phyloP scores from a whole-genome alignment of 2,329 filamentous ascomycete species.

The Claviceps quebecensis region DNA sequence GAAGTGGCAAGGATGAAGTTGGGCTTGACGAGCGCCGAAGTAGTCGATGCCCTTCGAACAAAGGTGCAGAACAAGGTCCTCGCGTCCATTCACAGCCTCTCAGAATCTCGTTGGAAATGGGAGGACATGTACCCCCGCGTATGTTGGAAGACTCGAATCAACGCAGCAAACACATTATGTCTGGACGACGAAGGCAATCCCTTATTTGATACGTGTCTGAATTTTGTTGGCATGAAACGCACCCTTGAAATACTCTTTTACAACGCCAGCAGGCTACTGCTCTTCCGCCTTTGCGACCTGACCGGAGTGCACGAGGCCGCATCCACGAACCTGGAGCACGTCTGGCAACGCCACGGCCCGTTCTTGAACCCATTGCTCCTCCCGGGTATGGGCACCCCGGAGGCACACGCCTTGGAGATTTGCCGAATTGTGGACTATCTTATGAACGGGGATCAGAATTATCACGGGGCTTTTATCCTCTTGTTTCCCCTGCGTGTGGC shows the following conservation, averaged over 20 bases:
- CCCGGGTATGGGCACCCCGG: constrained; percentile 1
- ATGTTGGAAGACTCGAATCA: constrained; percentile 4
- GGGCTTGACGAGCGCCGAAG: neutral
- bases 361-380: constrained; percentile 4
- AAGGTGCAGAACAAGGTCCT: constrained; percentile 2
- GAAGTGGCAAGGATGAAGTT: constrained; percentile 1
- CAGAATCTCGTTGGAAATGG: constrained; percentile 4
- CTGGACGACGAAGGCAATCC: constrained; percentile 4
- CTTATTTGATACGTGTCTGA: constrained; percentile 3
- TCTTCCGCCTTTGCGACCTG: constrained; percentile 1
- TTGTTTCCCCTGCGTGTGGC: constrained; percentile 4
- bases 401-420: constrained; percentile 4
- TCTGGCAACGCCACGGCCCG: constrained; percentile 3
- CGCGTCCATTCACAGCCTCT: neutral
- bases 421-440: constrained; percentile 6
- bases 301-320: constrained; percentile 1
- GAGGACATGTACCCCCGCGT: constrained; percentile 4
- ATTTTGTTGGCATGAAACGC: constrained; percentile 5
- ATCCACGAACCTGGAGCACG: neutral
- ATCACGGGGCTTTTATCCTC: constrained; percentile 5
- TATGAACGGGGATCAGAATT: constrained; percentile 4
- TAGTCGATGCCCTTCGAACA: neutral
- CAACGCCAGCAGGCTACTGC: constrained; percentile 3
- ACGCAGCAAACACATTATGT: constrained; percentile 1
- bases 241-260: constrained; percentile 4